Conservation (phyloP, 192 early-diverging fungal genomes). For the Coemansia furcata region DNA sequence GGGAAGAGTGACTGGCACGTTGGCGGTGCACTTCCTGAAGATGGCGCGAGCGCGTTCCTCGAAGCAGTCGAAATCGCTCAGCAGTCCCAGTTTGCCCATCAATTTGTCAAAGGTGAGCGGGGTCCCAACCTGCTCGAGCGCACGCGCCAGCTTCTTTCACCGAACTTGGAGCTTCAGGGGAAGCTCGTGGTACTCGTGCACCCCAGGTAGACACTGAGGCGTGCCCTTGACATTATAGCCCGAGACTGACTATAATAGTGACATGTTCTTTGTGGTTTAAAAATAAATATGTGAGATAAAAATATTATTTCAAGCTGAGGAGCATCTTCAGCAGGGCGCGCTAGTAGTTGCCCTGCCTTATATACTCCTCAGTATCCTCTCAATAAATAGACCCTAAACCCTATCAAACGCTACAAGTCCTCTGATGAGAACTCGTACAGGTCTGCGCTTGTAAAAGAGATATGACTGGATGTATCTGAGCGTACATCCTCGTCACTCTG, state of each 20-base stretch:
- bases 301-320: no score
- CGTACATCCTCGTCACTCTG: no score
- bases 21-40: background rate
- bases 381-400: no score
- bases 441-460: no score
- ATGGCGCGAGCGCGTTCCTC: background rate
- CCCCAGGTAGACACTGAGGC: background rate
- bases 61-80: background rate
- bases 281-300: no score
- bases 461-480: no score
- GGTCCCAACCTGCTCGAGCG: background rate
- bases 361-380: no score
- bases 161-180: background rate
- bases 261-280: background rate
- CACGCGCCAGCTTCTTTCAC: background rate
- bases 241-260: background rate
- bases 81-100: background rate
- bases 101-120: background rate
- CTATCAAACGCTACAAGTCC: no score
- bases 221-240: background rate
- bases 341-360: no score
- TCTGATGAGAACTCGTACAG: no score
- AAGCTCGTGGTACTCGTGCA: background rate
- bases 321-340: no score
- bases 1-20: background rate